Evolutionary conservation across 352 stramenopile species (phyloP), one percentile per base, ranked within the genome.

Genomic region (Thraustochytrium sp.): DNA sequence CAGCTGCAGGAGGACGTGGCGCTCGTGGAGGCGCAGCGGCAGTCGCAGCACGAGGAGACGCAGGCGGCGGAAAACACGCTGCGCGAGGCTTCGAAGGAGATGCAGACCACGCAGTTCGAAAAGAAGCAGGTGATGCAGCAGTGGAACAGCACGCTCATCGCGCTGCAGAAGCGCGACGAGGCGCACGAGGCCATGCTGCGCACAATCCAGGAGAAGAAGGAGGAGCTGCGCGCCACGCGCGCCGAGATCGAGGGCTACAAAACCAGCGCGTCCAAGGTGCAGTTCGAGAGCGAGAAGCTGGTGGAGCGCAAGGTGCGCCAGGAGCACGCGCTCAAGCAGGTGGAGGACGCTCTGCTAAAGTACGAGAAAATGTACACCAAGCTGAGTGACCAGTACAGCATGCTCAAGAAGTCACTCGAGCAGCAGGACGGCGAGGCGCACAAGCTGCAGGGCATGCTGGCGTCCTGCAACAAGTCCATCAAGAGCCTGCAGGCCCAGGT

Each of bases 61-160:
- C 86, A 88, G 8, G 91, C 92, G 11, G 93, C 93, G 0, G 88
- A 94, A 48, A 89, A 93, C 38, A 96, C 95, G 46, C 88, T 98
- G 65, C 87, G 87, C 2, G 93, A 97, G 55, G 94, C 93, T 29
- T 89, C 86, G 9, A 86, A 87, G 44, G 94, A 97, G 77, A 95
- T 98, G 91, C 93, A 98, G 36, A 87, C 91, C 5, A 94, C 98
- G 56, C 88, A 91, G 13, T 96, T 96, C 64, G 95, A 98, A 87
- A 97, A 98, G 87, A 97, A 96, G 85, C 93, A 97, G 82, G 86
- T 98, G 13, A 84, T 98, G 82, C 92, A 96, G 87, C 93, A 98
- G 85, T 98, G 95, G 94, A 97, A 97, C 84, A 94, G 92, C 83
- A 92, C 93, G n/a, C 86, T 98, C 11, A 91, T 97, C 61, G 94